Evolutionary conservation across 2,329 filamentous ascomycete species (phyloP), one percentile per base, ranked within the genome.

Genomic region (Botryotinia globosa): DNA sequence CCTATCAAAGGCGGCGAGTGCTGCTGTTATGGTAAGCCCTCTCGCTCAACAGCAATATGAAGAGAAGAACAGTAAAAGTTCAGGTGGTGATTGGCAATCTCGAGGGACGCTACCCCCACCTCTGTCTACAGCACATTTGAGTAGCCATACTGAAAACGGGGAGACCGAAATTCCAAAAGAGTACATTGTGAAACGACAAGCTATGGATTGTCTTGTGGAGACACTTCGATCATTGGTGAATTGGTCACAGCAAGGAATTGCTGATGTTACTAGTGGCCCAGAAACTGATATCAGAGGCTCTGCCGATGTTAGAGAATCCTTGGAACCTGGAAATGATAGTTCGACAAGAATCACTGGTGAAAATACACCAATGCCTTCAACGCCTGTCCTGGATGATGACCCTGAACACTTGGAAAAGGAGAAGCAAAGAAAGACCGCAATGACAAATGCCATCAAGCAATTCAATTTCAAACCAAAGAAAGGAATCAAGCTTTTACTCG

Each of bases 401-500:
- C 95, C 95, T 0, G 94, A 90, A 75, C 92, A 98, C 78, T 85
- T 99, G n/a, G 96, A 98, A 79, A 97, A 92, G 81, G 94, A 94
- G 72, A 98, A 98, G 83, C 93, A 94, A 74, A 89, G 92, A 75
- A 99, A 99, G 83, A 98, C 94, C 10, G 96, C 96, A 0, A 84
- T 98, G 74, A 92, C 91, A 69, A 96, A 97, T 78, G 95, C 92
- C 2, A 92, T 98, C 71, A 90, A 91, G 67, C 92, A 94, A 75
- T 99, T 99, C 86, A 99, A 99, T 81, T 98, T 95, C 85, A 99
- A 99, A 81, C 94, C 97, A 0, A 99, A 99, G 82, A 90, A 92
- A 73, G 97, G 96, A 9, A 89, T 99, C 80, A 97, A 97, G 80
- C 83, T 92, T 25, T 83, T 99, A 29, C 80, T 98, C 20, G 87